Percentiles rank a stretch among this genome's conserved stretches.
phyloP scores from a whole-genome alignment of 2,329 filamentous ascomycete genomes.

The Rhinocladiella mackenziei region DNA sequence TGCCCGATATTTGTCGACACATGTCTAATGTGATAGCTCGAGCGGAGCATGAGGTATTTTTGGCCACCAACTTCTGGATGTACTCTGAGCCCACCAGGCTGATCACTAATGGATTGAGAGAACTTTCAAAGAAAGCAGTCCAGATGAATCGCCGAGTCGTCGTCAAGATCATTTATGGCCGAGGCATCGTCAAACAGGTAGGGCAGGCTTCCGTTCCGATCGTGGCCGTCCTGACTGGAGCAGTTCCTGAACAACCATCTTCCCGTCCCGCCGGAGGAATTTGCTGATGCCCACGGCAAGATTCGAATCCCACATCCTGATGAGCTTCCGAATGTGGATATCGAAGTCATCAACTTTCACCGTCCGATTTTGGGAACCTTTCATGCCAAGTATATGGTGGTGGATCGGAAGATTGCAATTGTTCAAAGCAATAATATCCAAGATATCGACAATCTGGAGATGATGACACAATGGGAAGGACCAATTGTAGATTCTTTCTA shows the following conservation, averaged over 20 bases:
- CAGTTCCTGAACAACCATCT: slow-evolving; percentile 58
- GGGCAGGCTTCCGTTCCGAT: no score
- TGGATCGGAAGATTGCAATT: slow-evolving; percentile 67
- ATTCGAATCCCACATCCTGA: slow-evolving; percentile 59
- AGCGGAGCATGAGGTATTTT: slow-evolving; percentile 67
- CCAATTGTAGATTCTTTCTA: slow-evolving; percentile 72
- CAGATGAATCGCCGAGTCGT: slow-evolving; percentile 55
- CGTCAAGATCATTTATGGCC: slow-evolving; percentile 72
- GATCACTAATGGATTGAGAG: slow-evolving; percentile 63
- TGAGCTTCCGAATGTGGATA: slow-evolving; percentile 67
- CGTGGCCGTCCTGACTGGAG: no score
- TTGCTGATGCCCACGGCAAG: slow-evolving; percentile 47
- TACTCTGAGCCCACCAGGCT: slow-evolving; percentile 63
- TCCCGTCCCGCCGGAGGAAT: slow-evolving; percentile 55
- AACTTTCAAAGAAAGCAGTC: slow-evolving; percentile 64
- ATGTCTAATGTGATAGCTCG: slow-evolving; percentile 72
- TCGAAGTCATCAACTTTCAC: slow-evolving; percentile 72
- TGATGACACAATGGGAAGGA: slow-evolving; percentile 73
- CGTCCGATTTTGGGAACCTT: slow-evolving; percentile 67
- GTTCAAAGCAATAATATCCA: slow-evolving; percentile 75
- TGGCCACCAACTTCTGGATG: slow-evolving; percentile 75
- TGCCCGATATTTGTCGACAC: slow-evolving; percentile 68
- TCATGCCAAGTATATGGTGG: slow-evolving; percentile 72
- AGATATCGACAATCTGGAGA: slow-evolving; percentile 76
- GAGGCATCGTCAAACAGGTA: slow-evolving; percentile 62